Base-by-base conservation (phyloP, 495 filamentous ascomycete species). In the Tuber microsphaerosporum region DNA sequence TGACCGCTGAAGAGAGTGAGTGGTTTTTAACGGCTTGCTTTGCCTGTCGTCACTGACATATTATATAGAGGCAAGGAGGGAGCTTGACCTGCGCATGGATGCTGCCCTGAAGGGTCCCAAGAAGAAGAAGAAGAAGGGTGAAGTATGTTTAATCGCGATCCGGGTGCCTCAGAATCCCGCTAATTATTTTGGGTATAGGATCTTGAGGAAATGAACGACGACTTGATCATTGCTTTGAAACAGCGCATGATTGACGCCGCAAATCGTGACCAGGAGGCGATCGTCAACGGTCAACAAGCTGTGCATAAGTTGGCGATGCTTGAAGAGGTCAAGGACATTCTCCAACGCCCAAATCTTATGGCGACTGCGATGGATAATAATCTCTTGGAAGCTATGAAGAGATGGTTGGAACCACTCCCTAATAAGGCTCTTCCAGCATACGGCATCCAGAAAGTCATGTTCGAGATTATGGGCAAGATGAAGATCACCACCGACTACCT, bases 361-460 rank as follows among this genome's bases (percentile, higher is more conserved):
- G 88, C 89, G 77, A 87, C 88, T 1, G 89, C 97, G 74, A 90
- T 97, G 75, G 96, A 99, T 77, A 95, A 91, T 82, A 97, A 97
- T 85, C 89, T 99, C 77, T 87, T 99, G 44, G 93, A 96, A 84
- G 92, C 93, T 3, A 93, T 99, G 79, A 92, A 92, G 80, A 97
- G 94, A 88, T 98, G 98, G 89, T 90, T 99, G 19, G 96, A 99
- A 82, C 96, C 96, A 6, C 88, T 97, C 65, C 91, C 93, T 75
- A 95, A 94, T 76, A 79, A 80, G 68, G 92, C 91, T 69, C 86
- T 99, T 41, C 95, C 96, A 0, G 94, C 95, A 41, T 98, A 97
- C 86, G 94, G 92, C 81, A 97, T 99, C 82, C 96, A 99, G 86
- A 92, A 93, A 70, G 93, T 97, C 78, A 89, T 99, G 74, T 93